phyloP scores from a whole-genome alignment of 805 yeast species.

The Yarrowia sp. region DNA sequence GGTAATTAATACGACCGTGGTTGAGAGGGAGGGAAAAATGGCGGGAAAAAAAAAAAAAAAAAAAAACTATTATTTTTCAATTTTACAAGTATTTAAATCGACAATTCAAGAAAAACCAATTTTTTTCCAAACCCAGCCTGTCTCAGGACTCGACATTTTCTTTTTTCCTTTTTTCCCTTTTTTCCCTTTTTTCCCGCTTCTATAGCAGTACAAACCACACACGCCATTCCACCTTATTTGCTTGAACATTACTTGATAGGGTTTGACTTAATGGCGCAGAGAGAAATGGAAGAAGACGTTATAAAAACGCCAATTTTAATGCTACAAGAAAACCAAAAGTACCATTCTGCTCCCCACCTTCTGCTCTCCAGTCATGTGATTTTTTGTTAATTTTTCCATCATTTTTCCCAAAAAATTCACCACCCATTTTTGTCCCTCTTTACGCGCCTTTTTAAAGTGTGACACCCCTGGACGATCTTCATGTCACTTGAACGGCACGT shows the following conservation, averaged over 20 bases:
- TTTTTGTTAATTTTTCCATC: background rate
- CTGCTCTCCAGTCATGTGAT: no score
- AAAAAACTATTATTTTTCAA: no score
- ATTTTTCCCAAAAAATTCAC: background rate
- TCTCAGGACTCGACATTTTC: background rate
- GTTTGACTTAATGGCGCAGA: no score
- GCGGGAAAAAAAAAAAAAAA: no score
- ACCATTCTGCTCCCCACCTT: no score
- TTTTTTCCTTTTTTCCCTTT: background rate
- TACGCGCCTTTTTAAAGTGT: conserved; percentile 15
- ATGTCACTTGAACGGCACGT: background rate
- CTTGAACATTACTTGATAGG: no score
- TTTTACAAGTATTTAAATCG: no score
- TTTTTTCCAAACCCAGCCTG: background rate
- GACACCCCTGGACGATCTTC: conserved; percentile 19
- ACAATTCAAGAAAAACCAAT: no score
- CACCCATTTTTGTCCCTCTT: background rate
- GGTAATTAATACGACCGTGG: no score
- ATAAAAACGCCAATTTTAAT: background rate
- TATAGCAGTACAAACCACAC: conserved; percentile 10
- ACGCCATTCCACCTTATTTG: conserved; percentile 6
- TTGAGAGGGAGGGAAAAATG: no score
- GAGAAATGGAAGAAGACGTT: background rate
- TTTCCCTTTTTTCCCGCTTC: background rate
- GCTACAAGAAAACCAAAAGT: background rate